Evolutionary conservation across 2,329 filamentous ascomycete species (phyloP).

Genomic region (Akanthomyces muscarius): DNA sequence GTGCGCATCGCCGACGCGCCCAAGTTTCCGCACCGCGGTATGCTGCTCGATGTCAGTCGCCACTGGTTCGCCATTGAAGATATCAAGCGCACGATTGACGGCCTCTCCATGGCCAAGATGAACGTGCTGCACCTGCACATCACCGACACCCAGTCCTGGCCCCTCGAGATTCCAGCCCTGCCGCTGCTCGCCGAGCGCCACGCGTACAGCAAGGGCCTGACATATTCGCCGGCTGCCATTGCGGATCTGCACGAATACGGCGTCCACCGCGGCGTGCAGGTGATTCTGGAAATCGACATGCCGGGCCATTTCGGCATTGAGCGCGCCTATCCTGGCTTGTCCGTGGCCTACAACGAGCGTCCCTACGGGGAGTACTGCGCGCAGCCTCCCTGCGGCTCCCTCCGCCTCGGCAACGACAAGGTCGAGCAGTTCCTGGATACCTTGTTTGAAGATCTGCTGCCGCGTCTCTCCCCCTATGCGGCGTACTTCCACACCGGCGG

Average conservation of each 20-base stretch:
- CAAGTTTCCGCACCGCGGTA: constrained; percentile 69
- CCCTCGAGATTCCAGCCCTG: constrained; percentile 71
- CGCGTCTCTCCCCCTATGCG: constrained; percentile 64
- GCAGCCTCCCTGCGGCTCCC: constrained; percentile 62
- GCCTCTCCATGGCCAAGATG: constrained; percentile 73
- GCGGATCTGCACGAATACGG: constrained; percentile 67
- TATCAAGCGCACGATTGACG: constrained; percentile 73
- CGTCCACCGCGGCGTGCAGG: constrained; percentile 61
- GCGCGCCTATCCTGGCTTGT: constrained; percentile 65
- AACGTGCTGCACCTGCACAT: constrained; percentile 78
- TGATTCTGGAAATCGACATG: constrained; percentile 76
- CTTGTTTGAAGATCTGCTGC: constrained; percentile 72
- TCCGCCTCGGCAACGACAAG: constrained; percentile 69
- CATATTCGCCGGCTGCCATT: constrained; percentile 65
- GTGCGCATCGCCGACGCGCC: constrained; percentile 69
- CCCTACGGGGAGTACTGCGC: constrained; percentile 58
- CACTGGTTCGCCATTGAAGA: constrained; percentile 65
- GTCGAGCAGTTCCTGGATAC: constrained; percentile 69
- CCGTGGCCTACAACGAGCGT: constrained; percentile 57
- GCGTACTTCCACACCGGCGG: constrained; percentile 82
- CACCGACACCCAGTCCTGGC: constrained; percentile 83
- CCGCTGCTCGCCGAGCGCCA: constrained; percentile 60
- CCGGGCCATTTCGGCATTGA: constrained; percentile 73
- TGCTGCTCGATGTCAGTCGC: constrained; percentile 74
- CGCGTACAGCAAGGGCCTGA: constrained; percentile 63